These are phyloP conservation scores for Paracorniculantispora psalliotae DNA, from an alignment of 2,329 filamentous ascomycete species.

Conservation along the genomic window DNA sequence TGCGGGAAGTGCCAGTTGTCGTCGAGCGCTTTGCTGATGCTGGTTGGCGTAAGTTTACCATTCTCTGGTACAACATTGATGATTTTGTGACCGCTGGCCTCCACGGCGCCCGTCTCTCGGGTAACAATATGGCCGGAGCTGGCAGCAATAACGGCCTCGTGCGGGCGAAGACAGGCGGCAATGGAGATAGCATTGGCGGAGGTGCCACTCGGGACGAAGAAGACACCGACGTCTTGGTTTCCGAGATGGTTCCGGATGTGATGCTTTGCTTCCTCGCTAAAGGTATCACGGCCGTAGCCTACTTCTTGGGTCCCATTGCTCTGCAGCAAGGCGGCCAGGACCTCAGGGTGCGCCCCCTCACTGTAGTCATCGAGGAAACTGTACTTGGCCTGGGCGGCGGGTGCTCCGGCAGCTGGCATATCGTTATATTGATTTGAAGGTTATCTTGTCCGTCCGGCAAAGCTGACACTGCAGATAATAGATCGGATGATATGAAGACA, in stretches of 20 bases:
- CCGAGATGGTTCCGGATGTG: constrained; percentile 36
- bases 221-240: constrained; percentile 38
- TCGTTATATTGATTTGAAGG: not conserved
- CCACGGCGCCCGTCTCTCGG: constrained; percentile 46
- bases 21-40: constrained; percentile 37
- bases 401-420: constrained; percentile 14
- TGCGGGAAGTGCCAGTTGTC: constrained; percentile 48
- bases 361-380: constrained; percentile 49
- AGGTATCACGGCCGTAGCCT: constrained; percentile 43
- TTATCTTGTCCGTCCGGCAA: not conserved
- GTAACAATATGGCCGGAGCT: constrained; percentile 45
- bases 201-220: constrained; percentile 48
- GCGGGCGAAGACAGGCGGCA: constrained; percentile 43
- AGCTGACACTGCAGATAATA: not conserved
- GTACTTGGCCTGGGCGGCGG: constrained; percentile 25
- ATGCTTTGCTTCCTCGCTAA: constrained; percentile 35
- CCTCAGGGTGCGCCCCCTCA: constrained; percentile 45
- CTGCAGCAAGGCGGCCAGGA: constrained; percentile 40
- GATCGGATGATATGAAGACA: not conserved
- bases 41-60: constrained; percentile 42
- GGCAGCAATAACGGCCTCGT: constrained; percentile 47
- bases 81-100: constrained; percentile 47
- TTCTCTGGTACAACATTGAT: constrained; percentile 41
- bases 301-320: constrained; percentile 41
- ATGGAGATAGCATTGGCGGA: constrained; percentile 49